Evolutionary conservation across 345 rosid genomes (phyloP).

Genomic region (Salix viminalis): DNA sequence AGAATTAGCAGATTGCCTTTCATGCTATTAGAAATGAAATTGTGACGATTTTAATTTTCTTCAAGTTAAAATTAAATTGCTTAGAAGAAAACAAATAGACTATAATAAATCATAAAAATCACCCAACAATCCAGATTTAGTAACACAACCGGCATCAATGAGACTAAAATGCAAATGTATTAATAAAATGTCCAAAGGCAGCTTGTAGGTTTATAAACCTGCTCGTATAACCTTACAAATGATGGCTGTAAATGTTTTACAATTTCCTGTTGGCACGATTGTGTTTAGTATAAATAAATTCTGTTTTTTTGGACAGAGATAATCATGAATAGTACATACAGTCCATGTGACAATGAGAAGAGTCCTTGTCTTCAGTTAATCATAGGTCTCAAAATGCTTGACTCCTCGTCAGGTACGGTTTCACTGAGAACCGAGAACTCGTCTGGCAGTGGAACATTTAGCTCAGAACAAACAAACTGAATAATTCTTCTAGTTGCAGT

Average conservation of each 20-base stretch:
- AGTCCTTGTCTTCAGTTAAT: conserved; percentile 41
- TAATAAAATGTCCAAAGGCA: neutral
- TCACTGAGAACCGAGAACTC: conserved; percentile 33
- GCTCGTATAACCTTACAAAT: neutral
- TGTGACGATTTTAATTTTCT: too few relatives aligned
- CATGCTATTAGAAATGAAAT: too few relatives aligned
- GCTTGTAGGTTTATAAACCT: too few relatives aligned
- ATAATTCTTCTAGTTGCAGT: conserved; percentile 54
- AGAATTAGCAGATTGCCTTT: too few relatives aligned
- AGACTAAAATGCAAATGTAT: too few relatives aligned
- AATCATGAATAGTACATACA: neutral
- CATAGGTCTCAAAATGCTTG: conserved; percentile 35
- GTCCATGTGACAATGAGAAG: neutral
- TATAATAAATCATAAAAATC: too few relatives aligned
- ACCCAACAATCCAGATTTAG: too few relatives aligned
- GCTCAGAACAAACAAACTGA: conserved; percentile 74
- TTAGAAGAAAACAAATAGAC: too few relatives aligned
- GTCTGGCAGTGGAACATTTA: conserved; percentile 36
- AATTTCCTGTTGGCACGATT: neutral
- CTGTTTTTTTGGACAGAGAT: neutral
- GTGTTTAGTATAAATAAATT: neutral
- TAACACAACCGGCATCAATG: too few relatives aligned
- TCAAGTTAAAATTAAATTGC: too few relatives aligned
- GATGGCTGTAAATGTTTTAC: neutral
- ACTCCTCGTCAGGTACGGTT: conserved; percentile 16